Evolutionary conservation across 148 eudicot genomes (phyloP), one percentile per base, ranked within the genome.

Genomic region (Silene latifolia): DNA sequence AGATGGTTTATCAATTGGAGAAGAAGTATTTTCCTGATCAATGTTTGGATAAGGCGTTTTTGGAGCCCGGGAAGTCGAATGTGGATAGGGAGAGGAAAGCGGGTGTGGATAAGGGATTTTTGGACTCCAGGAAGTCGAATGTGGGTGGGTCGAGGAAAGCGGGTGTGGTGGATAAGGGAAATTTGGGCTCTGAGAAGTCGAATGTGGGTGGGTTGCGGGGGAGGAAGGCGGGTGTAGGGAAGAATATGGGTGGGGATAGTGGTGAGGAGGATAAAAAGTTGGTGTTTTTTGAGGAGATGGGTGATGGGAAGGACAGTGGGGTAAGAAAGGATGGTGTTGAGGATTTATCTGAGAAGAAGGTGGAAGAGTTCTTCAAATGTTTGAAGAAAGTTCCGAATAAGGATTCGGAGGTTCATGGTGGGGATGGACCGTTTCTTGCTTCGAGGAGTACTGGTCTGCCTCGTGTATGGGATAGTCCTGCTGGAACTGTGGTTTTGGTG

Each of bases 1-100:
- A 83, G 76, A 95, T 95, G 98, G 97, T 95, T 72, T 92, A 95
- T 83, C 98, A 92, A 67, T 78, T 95, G 84, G 99, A 95, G 97
- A 95, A 92, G 88, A 95, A 95, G 89, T 95, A 88, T 75, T 92
- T 88, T 59, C 99, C 98, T 72, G 90, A 89, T 74, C 94, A 95
- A 81, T 80, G 97, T 77, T 90, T 95, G 47, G 98, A 92, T 71
- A 92, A 95, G 85, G 99, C 99, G 0, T 95, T 95, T 85, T 75
- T 95, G 20, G 89, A 89, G 20, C 92, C 98, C 0, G 96, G 97
- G 63, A 72, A 86, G 23, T 60, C 78, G 23, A 87, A 79, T 78
- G 63, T 42, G 76, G 76, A 66, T 4, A 66, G 44, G 47, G 3
- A 63, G 60, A 69, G 71, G 61, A 73, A 8, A 73, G 68, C 74